These are phyloP conservation scores for Globisporangium solare DNA, from an alignment of 352 stramenopile genomes.

Conservation along the genomic window DNA sequence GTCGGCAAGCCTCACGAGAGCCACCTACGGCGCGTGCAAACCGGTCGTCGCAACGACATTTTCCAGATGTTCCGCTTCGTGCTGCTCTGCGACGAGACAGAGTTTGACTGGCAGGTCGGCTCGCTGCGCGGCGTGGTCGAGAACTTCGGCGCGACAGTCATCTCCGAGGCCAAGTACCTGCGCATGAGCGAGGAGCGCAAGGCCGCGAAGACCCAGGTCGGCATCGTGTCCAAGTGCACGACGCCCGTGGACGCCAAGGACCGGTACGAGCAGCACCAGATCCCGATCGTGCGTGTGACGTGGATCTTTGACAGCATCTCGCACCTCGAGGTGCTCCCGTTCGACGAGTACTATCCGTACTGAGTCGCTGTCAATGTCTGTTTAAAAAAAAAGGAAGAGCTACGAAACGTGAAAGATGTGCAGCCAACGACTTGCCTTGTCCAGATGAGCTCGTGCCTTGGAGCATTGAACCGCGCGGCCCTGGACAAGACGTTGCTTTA, in stretches of 20 bases:
- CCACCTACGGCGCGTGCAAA: slow-evolving; percentile 40
- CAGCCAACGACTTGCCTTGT: too few relatives aligned
- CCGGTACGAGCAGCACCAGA: slow-evolving; percentile 62
- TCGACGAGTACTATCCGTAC: slow-evolving; percentile 86
- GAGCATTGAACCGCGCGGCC: too few relatives aligned
- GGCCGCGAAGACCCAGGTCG: slow-evolving; percentile 39
- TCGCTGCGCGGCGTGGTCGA: slow-evolving; percentile 53
- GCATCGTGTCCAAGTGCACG: slow-evolving; percentile 73
- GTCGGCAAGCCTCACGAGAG: slow-evolving; percentile 66
- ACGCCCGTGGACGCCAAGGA: slow-evolving; percentile 41
- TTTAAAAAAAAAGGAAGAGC: too few relatives aligned
- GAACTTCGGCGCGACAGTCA: slow-evolving; percentile 62
- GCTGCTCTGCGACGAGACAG: slow-evolving; percentile 53
- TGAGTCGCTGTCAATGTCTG: slow-evolving; percentile 13
- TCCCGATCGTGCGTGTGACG: slow-evolving; percentile 81
- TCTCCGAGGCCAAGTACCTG: slow-evolving; percentile 24
- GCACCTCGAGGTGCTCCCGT: slow-evolving; percentile 74
- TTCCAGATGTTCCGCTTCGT: slow-evolving; percentile 76
- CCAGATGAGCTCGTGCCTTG: too few relatives aligned
- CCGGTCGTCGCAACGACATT: slow-evolving; percentile 62
- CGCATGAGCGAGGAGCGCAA: slow-evolving; percentile 19
- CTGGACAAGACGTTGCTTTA: too few relatives aligned
- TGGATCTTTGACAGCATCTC: slow-evolving; percentile 89
- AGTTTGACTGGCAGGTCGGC: slow-evolving; percentile 75
- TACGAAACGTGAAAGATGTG: too few relatives aligned